Conservation (phyloP, 768 basidiomycete species). For the Tubosaeta sp. region DNA sequence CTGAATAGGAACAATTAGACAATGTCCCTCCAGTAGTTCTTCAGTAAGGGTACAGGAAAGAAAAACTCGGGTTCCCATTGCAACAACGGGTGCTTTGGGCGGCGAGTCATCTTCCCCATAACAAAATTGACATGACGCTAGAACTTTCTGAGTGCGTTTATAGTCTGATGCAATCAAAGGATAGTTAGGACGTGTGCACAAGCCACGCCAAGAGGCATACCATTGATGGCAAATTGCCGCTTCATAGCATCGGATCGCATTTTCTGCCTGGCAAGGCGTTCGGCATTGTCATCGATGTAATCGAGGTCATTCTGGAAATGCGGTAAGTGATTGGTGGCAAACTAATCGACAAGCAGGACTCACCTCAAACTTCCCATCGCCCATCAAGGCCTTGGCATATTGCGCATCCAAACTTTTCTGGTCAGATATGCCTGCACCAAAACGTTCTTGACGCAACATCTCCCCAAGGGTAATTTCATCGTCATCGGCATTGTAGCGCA, state of each 20-base stretch:
- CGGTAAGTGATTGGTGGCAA: background rate
- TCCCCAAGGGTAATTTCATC: constrained; percentile 84
- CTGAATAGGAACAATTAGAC: constrained; percentile 92
- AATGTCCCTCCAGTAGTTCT: constrained; percentile 89
- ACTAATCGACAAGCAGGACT: constrained; percentile 7
- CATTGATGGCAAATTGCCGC: constrained; percentile 93
- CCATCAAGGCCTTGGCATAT: constrained; percentile 82
- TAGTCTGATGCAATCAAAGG: constrained; percentile 57
- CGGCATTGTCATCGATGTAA: constrained; percentile 96
- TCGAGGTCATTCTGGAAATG: constrained; percentile 71
- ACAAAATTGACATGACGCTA: constrained; percentile 84
- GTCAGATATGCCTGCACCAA: constrained; percentile 83
- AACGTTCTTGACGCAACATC: constrained; percentile 88
- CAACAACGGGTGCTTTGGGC: constrained; percentile 84
- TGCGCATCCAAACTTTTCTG: constrained; percentile 91
- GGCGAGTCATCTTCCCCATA: constrained; percentile 89
- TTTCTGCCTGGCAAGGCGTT: constrained; percentile 86
- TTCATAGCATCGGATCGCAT: constrained; percentile 97
- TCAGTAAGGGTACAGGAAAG: constrained; percentile 86
- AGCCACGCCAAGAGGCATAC: constrained; percentile 37
- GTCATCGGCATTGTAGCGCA: constrained; percentile 89
- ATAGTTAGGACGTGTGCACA: background rate
- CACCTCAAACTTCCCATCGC: constrained; percentile 85
- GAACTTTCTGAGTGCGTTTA: constrained; percentile 86
- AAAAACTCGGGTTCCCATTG: constrained; percentile 87